Base-by-base conservation (phyloP, 768 basidiomycete genomes). In the Lactarius sp. region DNA sequence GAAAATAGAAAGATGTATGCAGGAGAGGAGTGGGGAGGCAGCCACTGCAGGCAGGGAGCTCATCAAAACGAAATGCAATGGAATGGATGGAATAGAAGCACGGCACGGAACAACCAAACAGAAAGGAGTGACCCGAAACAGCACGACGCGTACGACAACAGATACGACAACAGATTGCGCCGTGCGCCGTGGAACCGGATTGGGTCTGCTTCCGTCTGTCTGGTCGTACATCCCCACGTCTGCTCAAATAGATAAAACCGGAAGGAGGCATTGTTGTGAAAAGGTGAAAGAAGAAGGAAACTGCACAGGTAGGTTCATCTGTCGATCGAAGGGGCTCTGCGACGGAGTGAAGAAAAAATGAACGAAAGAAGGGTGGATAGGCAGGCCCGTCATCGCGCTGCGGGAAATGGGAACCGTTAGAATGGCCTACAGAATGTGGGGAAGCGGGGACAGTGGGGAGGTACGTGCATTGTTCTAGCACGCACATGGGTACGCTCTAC, bases 11-110 rank as follows among this genome's bases (percentile, higher is more conserved):
- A 33, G 10, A 16, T 44, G 16, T 44, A 6, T 44, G 42, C 39
- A 34, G 31, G 41, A 22, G 27, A 34, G 34, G 59, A 37, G 59
- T 20, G 42, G 42, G 16, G 42, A 18, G 42, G 16, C 10, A 33
- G 16, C 34, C 37, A 59, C 58, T 16, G 49, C 18, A 36, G 6
- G 54, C 34, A 20, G 18, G n/a, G 42, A 7, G 36, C 31, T 52
- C 34, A 44, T 18, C 41, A 37, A 37, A 52, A 58, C 42, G 42
- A 55, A 51, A 36, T 59, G 42, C 16, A 27, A 27, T 3, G 27
- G 36, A 6, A 37, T 37, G 44, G 41, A 27, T 63, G 52, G 52
- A 59, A 64, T n/a, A 41, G 62, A 59, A 59, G 52, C 44, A 42
- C 13, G 37, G 31, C 42, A 33, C 50, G 39, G 39, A 10, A n/a